Base-by-base conservation (phyloP, 2,329 filamentous ascomycete species). In the Elsinoe ampelina region DNA sequence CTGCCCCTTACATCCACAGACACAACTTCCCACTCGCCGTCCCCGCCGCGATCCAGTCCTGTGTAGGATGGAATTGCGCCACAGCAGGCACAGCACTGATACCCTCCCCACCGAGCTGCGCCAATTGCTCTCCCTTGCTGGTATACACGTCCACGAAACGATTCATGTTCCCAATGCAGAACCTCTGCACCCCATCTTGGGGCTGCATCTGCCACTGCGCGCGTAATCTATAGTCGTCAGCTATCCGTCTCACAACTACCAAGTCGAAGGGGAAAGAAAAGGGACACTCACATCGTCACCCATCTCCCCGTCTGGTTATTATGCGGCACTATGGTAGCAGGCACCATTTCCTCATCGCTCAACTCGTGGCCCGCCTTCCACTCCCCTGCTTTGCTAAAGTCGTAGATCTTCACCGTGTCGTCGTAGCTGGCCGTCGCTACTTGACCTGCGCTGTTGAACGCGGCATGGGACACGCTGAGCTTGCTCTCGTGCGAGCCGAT, bases 221-320 rank as follows among this genome's bases (percentile, higher is more conserved):
- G 78, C 95, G 67, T 78, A 86, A 73, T 64, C 80, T 83, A 70
- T 60, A 1, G 2, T 13, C 11, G 36, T 55, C 20, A 55, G 38
- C 38, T 30, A 42, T 12, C 7, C 8, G 19, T 5, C 5, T 15
- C 13, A 10, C 7, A n/a, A n/a, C 13, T 2, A 20, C 4, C 12
- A 2, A n/a, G 11, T 22, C 19, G 38, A 47, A 47, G 81, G n/a
- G 7, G 26, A 30, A 30, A 8, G 26, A 30, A 30, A 8, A 30
- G 26, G 7, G 26, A 30, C 7, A 70, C 76, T 63, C 72, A 81
- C 78, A 84, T 95, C 0, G 89, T 95, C 0, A 96, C 90, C 89
- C 89, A 96, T 57, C 91, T 80, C 0, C 92, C 93, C 0, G 91
- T 97, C 73, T 98, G 93, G 66, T 95, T 96, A 67, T 98, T 98